A percentile compares a stretch with the other conserved stretches of the same genome.
phyloP scores from a whole-genome alignment of 306 rosid genomes.

The Neltuma alba region DNA sequence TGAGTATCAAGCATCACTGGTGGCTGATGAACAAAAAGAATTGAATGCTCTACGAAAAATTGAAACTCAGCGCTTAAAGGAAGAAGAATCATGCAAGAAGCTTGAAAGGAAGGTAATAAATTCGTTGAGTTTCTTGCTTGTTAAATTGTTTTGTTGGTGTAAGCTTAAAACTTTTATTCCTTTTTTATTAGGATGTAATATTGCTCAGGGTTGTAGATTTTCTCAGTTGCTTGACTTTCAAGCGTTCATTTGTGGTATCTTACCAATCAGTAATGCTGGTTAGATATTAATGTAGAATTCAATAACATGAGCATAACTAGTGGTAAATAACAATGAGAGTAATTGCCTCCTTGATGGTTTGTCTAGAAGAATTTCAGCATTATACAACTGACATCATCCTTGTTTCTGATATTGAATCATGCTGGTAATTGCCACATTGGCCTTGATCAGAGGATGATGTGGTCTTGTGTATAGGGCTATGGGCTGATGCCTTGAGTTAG shows the following conservation, averaged over 20 bases:
- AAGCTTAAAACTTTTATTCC: background rate
- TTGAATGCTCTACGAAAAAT: constrained; percentile 41
- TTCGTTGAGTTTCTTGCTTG: too few species aligned
- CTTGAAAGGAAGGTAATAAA: too few species aligned
- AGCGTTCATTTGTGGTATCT: background rate
- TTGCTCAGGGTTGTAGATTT: background rate
- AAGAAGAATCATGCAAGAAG: too few species aligned
- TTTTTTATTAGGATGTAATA: background rate
- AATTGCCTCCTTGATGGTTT: background rate
- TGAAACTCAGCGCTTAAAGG: constrained; percentile 43
- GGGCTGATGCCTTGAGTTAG: constrained; percentile 8
- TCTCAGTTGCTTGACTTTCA: background rate
- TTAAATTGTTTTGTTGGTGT: constrained; percentile 32
- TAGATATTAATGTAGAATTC: background rate
- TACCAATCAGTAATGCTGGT: background rate
- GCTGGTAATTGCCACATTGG: background rate
- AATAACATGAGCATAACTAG: constrained; percentile 1
- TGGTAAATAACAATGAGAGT: background rate
- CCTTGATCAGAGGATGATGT: background rate
- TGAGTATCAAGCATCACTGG: constrained; percentile 56
- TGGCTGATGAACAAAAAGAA: constrained; percentile 54
- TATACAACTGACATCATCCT: background rate
- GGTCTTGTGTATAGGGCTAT: background rate
- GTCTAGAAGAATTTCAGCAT: background rate
- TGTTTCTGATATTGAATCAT: background rate